These are phyloP conservation scores for Chytriomyces confervae DNA, from an alignment of 192 early-diverging fungal genomes.

Conservation along the genomic window DNA sequence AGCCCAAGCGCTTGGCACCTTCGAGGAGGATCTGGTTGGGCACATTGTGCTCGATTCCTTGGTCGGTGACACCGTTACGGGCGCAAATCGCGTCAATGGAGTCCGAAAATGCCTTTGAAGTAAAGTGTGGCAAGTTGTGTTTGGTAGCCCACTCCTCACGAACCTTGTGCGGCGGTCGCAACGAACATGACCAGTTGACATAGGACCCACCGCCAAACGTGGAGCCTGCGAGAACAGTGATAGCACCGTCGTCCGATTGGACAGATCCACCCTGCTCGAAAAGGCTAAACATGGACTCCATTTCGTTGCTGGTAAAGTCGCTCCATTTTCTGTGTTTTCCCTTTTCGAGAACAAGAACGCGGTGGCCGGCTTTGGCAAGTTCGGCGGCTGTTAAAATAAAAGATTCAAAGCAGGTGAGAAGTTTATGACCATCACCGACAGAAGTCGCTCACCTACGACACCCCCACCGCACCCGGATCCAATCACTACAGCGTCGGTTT, in stretches of 20 bases:
- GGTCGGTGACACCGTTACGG: conserved; percentile 61
- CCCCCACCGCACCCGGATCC: conserved; percentile 76
- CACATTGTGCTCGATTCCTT: conserved; percentile 64
- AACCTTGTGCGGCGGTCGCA: conserved; percentile 63
- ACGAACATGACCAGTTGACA: conserved; percentile 34
- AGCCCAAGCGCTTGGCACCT: conserved; percentile 72
- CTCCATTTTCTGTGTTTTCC: conserved; percentile 60
- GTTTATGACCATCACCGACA: neutral
- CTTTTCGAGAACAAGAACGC: conserved; percentile 78
- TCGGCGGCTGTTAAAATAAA: conserved; percentile 55
- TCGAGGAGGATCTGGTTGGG: conserved; percentile 69
- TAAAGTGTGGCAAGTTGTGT: conserved; percentile 65
- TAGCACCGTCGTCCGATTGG: conserved; percentile 54
- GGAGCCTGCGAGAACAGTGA: conserved; percentile 63
- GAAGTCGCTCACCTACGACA: conserved; percentile 41
- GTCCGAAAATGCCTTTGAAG: conserved; percentile 54
- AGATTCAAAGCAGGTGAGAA: neutral
- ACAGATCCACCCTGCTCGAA: conserved; percentile 64
- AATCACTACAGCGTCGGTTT: conserved; percentile 69
- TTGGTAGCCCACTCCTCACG: conserved; percentile 75
- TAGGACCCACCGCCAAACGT: conserved; percentile 39
- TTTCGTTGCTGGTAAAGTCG: conserved; percentile 60
- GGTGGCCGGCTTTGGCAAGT: conserved; percentile 68
- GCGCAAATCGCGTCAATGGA: conserved; percentile 64
- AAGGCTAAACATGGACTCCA: conserved; percentile 52